These are phyloP conservation scores for Myrica gale DNA, from an alignment of 306 rosid genomes.

Conservation along the genomic window DNA sequence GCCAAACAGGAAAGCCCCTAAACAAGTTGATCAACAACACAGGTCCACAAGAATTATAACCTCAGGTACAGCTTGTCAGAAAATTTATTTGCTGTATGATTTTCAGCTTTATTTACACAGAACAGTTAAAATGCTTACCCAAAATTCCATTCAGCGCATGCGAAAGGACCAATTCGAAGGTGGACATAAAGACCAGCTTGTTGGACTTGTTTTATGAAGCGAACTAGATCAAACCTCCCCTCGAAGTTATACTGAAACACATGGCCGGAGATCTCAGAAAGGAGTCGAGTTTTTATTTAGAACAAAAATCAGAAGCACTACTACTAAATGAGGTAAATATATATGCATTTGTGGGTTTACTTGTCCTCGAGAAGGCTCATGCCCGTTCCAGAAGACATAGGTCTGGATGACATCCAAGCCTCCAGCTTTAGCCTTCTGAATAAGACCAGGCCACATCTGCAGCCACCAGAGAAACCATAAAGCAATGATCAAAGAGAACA, in stretches of 20 bases:
- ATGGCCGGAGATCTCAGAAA: not conserved
- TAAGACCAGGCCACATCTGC: constrained; percentile 90
- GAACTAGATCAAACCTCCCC: constrained; percentile 78
- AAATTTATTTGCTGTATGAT: no score
- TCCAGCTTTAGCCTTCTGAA: constrained; percentile 92
- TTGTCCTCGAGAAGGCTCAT: constrained; percentile 84
- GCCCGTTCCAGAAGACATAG: constrained; percentile 98
- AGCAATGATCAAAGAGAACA: not conserved
- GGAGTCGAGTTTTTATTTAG: not conserved
- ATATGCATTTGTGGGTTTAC: constrained; percentile 40
- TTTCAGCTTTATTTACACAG: no score
- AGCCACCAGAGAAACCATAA: constrained; percentile 16
- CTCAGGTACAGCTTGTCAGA: no score
- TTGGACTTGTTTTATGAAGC: constrained; percentile 77
- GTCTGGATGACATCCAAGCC: constrained; percentile 92
- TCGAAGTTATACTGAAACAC: constrained; percentile 72
- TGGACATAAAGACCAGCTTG: constrained; percentile 84
- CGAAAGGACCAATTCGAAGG: constrained; percentile 91
- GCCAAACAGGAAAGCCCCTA: constrained; percentile 98
- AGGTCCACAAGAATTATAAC: no score
- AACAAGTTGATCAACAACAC: not conserved
- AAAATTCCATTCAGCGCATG: constrained; percentile 95
- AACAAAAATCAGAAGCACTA: not conserved
- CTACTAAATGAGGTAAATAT: not conserved
- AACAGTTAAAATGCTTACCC: constrained; percentile 49